Conservation (phyloP, 441 rosid genomes). For the Pelargonium myrrhifolium region DNA sequence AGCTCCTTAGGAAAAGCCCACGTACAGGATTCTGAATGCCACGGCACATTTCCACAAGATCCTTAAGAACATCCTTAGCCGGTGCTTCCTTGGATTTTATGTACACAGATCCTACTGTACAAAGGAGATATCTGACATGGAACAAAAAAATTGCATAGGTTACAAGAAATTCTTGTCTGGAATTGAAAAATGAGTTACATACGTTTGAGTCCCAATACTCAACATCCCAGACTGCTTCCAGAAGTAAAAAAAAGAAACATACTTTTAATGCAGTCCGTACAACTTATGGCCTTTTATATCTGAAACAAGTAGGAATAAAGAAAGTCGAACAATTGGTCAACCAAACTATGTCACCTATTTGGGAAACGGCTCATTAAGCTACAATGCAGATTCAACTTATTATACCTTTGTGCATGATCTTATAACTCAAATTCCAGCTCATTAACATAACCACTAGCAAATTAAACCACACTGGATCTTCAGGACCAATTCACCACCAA, state of each 20-base stretch:
- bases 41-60: constrained; percentile 82
- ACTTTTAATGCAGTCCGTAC: no score
- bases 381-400: neutral
- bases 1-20: constrained; percentile 75
- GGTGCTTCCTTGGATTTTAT: constrained; percentile 80
- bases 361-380: neutral
- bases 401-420: neutral
- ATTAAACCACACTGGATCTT: neutral
- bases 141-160: constrained; percentile 12
- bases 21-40: constrained; percentile 79
- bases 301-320: neutral
- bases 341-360: neutral
- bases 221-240: neutral
- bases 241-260: neutral
- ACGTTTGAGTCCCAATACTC: neutral
- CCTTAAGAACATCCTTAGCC: constrained; percentile 72
- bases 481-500: neutral
- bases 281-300: no score
- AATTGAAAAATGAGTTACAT: neutral
- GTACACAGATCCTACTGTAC: constrained; percentile 74
- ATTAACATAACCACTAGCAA: neutral
- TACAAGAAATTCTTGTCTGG: neutral
- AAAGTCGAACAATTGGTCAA: no score
- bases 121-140: constrained; percentile 52
- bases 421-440: neutral